These are phyloP conservation scores for Strobilomyces dryophilus DNA, from an alignment of 768 basidiomycete species.

Conservation along the genomic window DNA sequence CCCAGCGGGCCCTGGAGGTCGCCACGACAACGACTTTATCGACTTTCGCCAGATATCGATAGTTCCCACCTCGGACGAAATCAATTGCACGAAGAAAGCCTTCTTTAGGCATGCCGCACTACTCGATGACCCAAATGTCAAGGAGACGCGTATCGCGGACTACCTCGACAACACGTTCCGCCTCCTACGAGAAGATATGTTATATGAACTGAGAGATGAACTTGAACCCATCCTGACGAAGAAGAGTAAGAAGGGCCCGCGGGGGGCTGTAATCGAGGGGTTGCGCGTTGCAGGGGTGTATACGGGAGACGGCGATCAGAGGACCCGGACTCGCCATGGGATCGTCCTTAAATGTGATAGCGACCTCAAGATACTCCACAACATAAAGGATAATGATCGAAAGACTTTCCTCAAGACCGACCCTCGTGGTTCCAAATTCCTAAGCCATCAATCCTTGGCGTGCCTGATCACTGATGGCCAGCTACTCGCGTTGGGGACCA, in stretches of 20 bases:
- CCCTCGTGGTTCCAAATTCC: conserved; percentile 30
- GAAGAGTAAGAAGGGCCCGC: conserved; percentile 36
- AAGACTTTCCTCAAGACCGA: conserved; percentile 37
- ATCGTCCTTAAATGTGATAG: conserved; percentile 35
- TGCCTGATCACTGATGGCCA: conserved; percentile 48
- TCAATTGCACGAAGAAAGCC: conserved; percentile 39
- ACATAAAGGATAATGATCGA: conserved; percentile 34
- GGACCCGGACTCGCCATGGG: conserved; percentile 37
- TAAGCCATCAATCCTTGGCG: conserved; percentile 52
- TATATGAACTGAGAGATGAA: conserved; percentile 55
- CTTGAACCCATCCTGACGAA: conserved; percentile 38
- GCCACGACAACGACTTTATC: conserved; percentile 65
- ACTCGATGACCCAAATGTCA: conserved; percentile 41
- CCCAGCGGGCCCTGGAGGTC: conserved; percentile 47
- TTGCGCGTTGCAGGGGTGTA: conserved; percentile 36
- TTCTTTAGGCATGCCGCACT: conserved; percentile 45
- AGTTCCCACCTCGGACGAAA: conserved; percentile 58
- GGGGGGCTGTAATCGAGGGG: conserved; percentile 37
- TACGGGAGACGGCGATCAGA: conserved; percentile 23
- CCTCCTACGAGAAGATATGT: conserved; percentile 37
- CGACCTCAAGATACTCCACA: conserved; percentile 37
- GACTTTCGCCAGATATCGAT: conserved; percentile 62
- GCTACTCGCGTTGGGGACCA: conserved; percentile 48
- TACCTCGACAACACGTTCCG: conserved; percentile 68
- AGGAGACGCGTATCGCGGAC: conserved; percentile 36